Evolutionary conservation across 768 basidiomycete genomes (phyloP).

Genomic region (Tylopilus felleus): DNA sequence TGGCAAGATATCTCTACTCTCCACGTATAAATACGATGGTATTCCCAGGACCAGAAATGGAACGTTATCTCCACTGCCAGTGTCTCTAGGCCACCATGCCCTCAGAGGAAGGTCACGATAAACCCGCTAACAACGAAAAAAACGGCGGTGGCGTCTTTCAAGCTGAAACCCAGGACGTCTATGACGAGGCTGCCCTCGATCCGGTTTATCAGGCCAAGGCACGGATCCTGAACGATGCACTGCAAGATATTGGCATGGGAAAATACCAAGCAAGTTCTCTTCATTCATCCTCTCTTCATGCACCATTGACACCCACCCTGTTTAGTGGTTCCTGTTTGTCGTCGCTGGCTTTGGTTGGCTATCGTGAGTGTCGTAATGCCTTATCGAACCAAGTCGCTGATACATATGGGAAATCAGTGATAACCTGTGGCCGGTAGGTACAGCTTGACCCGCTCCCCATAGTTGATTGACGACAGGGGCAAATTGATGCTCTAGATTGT

Average conservation of each 20-base stretch:
- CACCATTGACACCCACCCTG: neutral
- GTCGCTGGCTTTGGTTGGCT: conserved; percentile 77
- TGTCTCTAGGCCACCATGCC: conserved; percentile 18
- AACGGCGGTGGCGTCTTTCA: neutral
- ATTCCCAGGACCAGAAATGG: neutral
- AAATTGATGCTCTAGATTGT: conserved; percentile 43
- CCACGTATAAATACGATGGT: neutral
- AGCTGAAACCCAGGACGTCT: conserved; percentile 23
- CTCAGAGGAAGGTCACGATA: conserved; percentile 1
- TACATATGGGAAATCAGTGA: conserved; percentile 40
- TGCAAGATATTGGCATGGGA: conserved; percentile 72
- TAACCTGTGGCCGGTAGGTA: conserved; percentile 67
- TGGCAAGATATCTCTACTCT: no score
- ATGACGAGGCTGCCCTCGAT: conserved; percentile 37
- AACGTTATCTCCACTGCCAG: neutral
- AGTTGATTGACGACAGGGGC: neutral
- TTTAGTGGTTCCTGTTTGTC: conserved; percentile 58
- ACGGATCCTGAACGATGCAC: conserved; percentile 51
- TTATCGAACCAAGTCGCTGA: neutral
- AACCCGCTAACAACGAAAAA: conserved; percentile 1
- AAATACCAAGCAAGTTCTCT: conserved; percentile 51
- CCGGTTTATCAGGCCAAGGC: conserved; percentile 60
- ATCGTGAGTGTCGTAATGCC: conserved; percentile 43
- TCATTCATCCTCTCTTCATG: neutral
- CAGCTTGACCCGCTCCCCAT: neutral